Base-by-base conservation (phyloP, 1,284 basidiomycete species). In the Marasmius tenuissimus region DNA sequence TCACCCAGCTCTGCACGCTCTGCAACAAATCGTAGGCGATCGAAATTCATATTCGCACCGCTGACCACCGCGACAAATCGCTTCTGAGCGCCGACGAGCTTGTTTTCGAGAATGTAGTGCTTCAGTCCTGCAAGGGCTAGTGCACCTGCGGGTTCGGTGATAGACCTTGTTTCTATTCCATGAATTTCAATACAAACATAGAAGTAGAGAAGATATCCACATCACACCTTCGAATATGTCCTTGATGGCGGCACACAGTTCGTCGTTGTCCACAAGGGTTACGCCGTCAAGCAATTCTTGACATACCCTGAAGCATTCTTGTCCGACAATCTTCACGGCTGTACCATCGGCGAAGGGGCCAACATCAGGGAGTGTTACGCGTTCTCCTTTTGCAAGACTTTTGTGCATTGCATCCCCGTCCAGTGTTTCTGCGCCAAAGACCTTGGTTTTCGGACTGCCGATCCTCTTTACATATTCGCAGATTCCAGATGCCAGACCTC, bases 31-130 rank as follows among this genome's bases (percentile, higher is more conserved):
- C 97, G 86, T 52, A 99, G 76, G 33, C 97, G 86, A 67, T 94
- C 93, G 76, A 99, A 99, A 79, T 99, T 98, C 94, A 99, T 98
- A 77, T 99, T 99, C 14, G 97, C 97, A 35, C 97, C 97, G 66
- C 92, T 96, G 65, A 99, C 82, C 58, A 98, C 88, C 1, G 88
- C 96, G 39, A 98, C 94, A 67, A 96, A 98, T 63, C 86, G 88
- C 76, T 94, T 96, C 61, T 91, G 85, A 1, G 91, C 86, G 52
- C 92, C 92, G 57, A 94, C 71, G 35, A 98, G 85, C 62, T 90
- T 84, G 73, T 98, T 94, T 61, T 88, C 76, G 37, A 87, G 70
- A 65, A 99, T 94, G 73, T 98, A 88, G 8, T 89, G 88, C 74
- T 99, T 99, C 67, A 98, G 81, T 1, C 95, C 94, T 4, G 97